Percentiles rank a stretch among this genome's conserved stretches.
Evolutionary conservation across 73 alveolate species (phyloP).

Genomic region (Tetrahymena elliotti): DNA sequence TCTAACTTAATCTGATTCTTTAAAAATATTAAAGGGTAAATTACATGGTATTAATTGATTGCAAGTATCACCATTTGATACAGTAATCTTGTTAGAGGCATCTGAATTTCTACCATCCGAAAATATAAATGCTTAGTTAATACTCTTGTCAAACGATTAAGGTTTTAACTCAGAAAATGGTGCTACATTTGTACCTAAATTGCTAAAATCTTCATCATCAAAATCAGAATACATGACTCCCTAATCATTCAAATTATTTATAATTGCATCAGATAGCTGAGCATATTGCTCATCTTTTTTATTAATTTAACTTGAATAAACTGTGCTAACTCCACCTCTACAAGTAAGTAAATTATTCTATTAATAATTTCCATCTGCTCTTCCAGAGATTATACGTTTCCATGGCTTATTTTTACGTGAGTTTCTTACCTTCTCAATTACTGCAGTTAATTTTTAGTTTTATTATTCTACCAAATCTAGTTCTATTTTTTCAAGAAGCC

Average conservation of each 20-base stretch:
- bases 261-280: not conserved
- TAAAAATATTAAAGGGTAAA: not conserved
- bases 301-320: not conserved
- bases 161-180: not conserved
- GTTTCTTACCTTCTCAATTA: not conserved
- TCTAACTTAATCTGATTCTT: not conserved
- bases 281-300: not conserved
- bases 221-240: not conserved
- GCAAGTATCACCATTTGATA: not conserved
- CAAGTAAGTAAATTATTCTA: not conserved
- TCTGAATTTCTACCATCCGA: not conserved
- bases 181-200: not conserved
- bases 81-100: not conserved
- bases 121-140: not conserved
- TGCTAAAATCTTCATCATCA: not conserved
- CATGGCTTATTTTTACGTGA: not conserved
- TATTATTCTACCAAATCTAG: not conserved
- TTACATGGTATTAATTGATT: not conserved
- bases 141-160: not conserved
- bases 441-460: not conserved
- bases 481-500: not conserved
- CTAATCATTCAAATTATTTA: not conserved
- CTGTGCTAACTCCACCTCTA: not conserved
- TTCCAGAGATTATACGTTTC: not conserved
- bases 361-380: not conserved